Evolutionary conservation across 306 rosid genomes (phyloP).

Genomic region (Heteromeles arbutifolia): DNA sequence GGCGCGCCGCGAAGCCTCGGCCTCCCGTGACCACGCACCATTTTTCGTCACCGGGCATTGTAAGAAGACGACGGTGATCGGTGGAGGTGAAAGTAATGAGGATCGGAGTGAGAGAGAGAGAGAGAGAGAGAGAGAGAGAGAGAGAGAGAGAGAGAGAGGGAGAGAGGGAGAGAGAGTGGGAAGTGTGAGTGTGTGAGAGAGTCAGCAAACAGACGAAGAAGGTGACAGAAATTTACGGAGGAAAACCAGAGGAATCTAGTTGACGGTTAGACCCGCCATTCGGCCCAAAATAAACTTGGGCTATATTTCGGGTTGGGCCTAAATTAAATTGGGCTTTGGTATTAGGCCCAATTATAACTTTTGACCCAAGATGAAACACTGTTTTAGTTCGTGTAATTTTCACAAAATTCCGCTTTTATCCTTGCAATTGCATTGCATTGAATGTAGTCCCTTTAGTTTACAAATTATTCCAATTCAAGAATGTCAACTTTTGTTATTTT

Average conservation of each 20-base stretch:
- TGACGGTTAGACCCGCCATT: background rate
- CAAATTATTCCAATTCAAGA: too few relatives aligned
- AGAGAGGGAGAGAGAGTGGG: slow-evolving; percentile 1
- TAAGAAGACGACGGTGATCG: background rate
- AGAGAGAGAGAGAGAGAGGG: too few relatives aligned
- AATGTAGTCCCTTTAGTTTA: too few relatives aligned
- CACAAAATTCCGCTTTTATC: too few relatives aligned
- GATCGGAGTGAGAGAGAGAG: slow-evolving; percentile 2
- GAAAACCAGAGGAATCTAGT: background rate
- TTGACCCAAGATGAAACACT: too few relatives aligned
- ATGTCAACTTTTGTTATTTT: too few relatives aligned
- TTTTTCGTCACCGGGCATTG: slow-evolving; percentile 41
- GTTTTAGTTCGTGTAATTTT: too few relatives aligned
- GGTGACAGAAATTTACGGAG: background rate
- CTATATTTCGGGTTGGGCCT: background rate
- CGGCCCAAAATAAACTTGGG: background rate
- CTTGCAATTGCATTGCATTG: too few relatives aligned
- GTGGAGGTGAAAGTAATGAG: background rate
- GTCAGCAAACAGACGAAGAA: background rate
- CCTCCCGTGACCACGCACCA: slow-evolving; percentile 98
- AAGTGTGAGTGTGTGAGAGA: background rate
- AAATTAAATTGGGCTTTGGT: background rate
- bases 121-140: background rate
- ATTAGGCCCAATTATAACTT: background rate
- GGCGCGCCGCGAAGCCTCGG: slow-evolving; percentile 93